Percentiles rank a stretch among this genome's conserved stretches.
phyloP scores from a whole-genome alignment of 2,329 filamentous ascomycete species.

The Botryotinia convoluta region DNA sequence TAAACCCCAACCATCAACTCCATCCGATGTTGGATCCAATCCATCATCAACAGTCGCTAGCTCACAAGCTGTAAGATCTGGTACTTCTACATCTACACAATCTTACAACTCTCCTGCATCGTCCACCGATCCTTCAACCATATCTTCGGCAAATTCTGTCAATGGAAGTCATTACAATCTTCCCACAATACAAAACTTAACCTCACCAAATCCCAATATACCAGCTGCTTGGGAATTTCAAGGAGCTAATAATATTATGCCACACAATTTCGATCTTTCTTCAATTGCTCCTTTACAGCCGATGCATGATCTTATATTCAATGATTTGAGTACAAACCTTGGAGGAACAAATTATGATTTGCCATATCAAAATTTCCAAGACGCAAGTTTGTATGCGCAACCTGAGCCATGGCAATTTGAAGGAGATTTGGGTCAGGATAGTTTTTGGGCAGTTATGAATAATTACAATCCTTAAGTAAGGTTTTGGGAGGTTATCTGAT shows the following conservation, averaged over 20 bases:
- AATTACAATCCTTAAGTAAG: constrained; percentile 35
- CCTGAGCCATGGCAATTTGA: constrained; percentile 49
- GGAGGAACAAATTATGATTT: constrained; percentile 8
- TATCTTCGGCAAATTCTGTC: constrained; percentile 1
- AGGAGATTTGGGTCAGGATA: constrained; percentile 54
- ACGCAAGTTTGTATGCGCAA: constrained; percentile 17
- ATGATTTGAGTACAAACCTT: constrained; percentile 44
- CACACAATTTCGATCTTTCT: constrained; percentile 46
- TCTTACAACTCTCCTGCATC: constrained; percentile 16
- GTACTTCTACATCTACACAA: constrained; percentile 5
- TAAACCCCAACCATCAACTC: constrained; percentile 13
- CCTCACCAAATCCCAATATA: constrained; percentile 15
- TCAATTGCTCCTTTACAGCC: constrained; percentile 55
- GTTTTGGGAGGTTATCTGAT: too few species aligned
- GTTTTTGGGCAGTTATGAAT: constrained; percentile 56
- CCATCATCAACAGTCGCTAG: constrained; percentile 19
- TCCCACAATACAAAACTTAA: constrained; percentile 35
- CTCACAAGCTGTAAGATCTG: constrained; percentile 8
- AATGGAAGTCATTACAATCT: constrained; percentile 28
- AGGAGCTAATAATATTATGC: constrained; percentile 6
- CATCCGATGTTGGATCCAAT: constrained; percentile 21
- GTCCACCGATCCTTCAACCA: constrained; percentile 11
- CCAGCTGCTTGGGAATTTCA: constrained; percentile 26
- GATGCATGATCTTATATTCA: constrained; percentile 56
- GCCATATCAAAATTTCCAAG: constrained; percentile 12